phyloP scores from a whole-genome alignment of 2,329 filamentous ascomycete species.

The Sarocladium oryzae region DNA sequence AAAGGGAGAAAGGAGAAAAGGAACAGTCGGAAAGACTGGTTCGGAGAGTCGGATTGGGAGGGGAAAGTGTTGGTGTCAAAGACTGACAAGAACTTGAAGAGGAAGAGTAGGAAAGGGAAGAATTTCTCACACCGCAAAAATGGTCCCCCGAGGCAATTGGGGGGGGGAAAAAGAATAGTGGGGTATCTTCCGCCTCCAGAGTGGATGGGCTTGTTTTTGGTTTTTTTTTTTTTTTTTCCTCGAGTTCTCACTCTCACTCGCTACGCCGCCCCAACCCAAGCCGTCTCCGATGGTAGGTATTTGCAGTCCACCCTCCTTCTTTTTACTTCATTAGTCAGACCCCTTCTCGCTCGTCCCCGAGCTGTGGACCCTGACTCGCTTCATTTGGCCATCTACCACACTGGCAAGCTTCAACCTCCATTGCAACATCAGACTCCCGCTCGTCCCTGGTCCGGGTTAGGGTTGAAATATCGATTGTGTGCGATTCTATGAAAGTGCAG shows the following conservation, averaged over 20 bases:
- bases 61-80: slow-evolving; percentile 14
- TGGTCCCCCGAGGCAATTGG: no score
- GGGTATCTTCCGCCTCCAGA: not conserved
- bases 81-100: slow-evolving; percentile 13
- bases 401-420: not conserved
- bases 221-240: not conserved
- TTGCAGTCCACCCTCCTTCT: not conserved
- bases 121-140: slow-evolving; percentile 18
- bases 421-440: not conserved
- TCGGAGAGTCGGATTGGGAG: slow-evolving; percentile 10
- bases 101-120: slow-evolving; percentile 13
- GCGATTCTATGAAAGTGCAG: not conserved
- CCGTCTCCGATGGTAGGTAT: not conserved
- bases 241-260: not conserved
- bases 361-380: not conserved
- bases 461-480: slow-evolving; percentile 2
- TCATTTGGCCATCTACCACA: not conserved
- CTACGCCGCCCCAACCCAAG: not conserved
- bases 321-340: not conserved
- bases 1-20: slow-evolving; percentile 14
- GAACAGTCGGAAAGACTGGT: slow-evolving; percentile 10
- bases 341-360: not conserved
- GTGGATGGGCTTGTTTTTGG: not conserved
- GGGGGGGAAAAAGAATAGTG: slow-evolving; percentile 7
- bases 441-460: not conserved